Evolutionary conservation across 2,329 filamentous ascomycete genomes (phyloP).

Genomic region (Daldinia eschscholtzii): DNA sequence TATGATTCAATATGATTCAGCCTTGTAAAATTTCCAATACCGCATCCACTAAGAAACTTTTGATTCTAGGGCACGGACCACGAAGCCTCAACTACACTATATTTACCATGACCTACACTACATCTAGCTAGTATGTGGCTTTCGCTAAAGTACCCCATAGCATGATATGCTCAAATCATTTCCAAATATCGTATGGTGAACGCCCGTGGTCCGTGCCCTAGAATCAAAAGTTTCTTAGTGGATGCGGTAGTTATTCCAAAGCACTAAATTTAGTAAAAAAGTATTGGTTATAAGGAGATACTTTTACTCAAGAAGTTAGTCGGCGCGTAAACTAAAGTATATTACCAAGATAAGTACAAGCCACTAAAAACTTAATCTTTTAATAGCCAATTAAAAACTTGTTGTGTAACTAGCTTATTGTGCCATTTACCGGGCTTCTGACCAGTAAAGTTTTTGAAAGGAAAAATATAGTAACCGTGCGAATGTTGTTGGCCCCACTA

Average conservation of each 20-base stretch:
- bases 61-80: too few relatives aligned
- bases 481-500: conserved; percentile 10
- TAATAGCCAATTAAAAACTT: neutral
- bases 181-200: too few relatives aligned
- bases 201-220: too few relatives aligned
- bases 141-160: too few relatives aligned
- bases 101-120: too few relatives aligned
- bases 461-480: neutral
- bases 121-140: too few relatives aligned
- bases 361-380: neutral
- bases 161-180: too few relatives aligned
- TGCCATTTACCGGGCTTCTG: neutral
- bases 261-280: neutral
- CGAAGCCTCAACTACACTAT: too few relatives aligned
- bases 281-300: neutral
- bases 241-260: too few relatives aligned
- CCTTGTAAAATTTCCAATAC: conserved; percentile 1
- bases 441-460: conserved; percentile 5
- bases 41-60: too few relatives aligned
- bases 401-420: neutral
- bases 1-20: conserved; percentile 7
- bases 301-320: neutral
- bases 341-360: neutral
- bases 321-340: neutral
- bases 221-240: too few relatives aligned